phyloP scores from a whole-genome alignment of 73 alveolate genomes.

The Effrenium voratum region DNA sequence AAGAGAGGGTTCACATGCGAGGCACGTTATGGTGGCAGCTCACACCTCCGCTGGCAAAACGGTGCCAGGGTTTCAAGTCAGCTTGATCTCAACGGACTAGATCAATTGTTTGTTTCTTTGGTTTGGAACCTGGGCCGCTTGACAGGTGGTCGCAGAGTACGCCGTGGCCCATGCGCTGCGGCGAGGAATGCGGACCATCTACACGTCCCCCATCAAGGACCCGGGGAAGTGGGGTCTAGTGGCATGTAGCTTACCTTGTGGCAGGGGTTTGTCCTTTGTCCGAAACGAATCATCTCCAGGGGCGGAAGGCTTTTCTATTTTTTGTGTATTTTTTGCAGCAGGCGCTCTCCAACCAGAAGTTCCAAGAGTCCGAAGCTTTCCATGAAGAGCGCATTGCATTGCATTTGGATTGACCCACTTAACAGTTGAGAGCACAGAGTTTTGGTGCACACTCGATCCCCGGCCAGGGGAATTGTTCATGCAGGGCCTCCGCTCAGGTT shows the following conservation, averaged over 20 bases:
- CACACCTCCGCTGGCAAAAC: constrained; percentile 99
- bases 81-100: not conserved
- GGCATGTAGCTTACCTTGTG: too few relatives aligned
- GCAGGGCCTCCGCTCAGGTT: not conserved
- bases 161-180: constrained; percentile 99
- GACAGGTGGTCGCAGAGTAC: constrained; percentile 99
- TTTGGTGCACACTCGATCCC: not conserved
- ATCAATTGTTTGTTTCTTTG: not conserved
- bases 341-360: constrained; percentile 98
- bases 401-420: not conserved
- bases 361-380: constrained; percentile 98
- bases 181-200: constrained; percentile 97
- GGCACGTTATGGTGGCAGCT: constrained; percentile 99
- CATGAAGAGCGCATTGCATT: constrained; percentile 98
- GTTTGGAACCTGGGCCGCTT: not conserved
- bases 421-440: not conserved
- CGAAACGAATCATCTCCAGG: too few relatives aligned
- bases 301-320: too few relatives aligned
- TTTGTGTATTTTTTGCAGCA: too few relatives aligned
- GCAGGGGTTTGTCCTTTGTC: too few relatives aligned
- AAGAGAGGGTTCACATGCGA: not conserved
- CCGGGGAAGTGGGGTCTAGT: too few relatives aligned
- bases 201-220: constrained; percentile 99
- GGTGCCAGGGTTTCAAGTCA: constrained; percentile 29
- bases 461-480: too few relatives aligned